Percentiles rank a stretch among this genome's conserved stretches.
Evolutionary conservation across 306 rosid species (phyloP).

Genomic region (Benincasa hispida): DNA sequence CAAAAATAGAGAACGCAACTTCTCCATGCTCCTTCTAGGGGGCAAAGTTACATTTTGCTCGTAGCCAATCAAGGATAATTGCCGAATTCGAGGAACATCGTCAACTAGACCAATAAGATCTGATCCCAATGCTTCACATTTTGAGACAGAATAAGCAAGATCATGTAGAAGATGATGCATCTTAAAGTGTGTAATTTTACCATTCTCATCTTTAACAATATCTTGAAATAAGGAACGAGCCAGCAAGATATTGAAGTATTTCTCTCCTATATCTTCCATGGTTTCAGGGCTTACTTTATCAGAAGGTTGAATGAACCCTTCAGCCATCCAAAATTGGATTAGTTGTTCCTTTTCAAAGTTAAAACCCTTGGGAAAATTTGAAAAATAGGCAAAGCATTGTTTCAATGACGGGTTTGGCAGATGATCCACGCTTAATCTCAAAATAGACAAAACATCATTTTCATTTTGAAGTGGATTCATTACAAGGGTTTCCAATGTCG

Average conservation of each 20-base stretch:
- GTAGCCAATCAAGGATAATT: background rate
- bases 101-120: background rate
- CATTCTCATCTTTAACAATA: background rate
- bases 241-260: slow-evolving; percentile 2
- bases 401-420: background rate
- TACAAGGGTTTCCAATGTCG: background rate
- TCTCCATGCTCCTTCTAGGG: background rate
- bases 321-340: slow-evolving; percentile 5
- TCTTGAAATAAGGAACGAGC: slow-evolving; percentile 8
- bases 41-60: background rate
- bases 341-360: slow-evolving; percentile 4
- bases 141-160: slow-evolving; percentile 4
- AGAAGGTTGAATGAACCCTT: slow-evolving; percentile 7
- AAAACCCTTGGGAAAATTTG: background rate
- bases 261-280: slow-evolving; percentile 9
- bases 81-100: background rate
- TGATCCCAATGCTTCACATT: background rate
- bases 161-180: slow-evolving; percentile 9
- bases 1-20: background rate
- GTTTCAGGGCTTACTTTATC: background rate
- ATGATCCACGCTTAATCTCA: slow-evolving; percentile 14
- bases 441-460: background rate
- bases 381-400: slow-evolving; percentile 3
- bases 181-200: slow-evolving; percentile 1
- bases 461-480: background rate